These are phyloP conservation scores for Ceratorhiza oryzae-sativae DNA, from an alignment of 1,284 basidiomycete genomes.

Conservation along the genomic window DNA sequence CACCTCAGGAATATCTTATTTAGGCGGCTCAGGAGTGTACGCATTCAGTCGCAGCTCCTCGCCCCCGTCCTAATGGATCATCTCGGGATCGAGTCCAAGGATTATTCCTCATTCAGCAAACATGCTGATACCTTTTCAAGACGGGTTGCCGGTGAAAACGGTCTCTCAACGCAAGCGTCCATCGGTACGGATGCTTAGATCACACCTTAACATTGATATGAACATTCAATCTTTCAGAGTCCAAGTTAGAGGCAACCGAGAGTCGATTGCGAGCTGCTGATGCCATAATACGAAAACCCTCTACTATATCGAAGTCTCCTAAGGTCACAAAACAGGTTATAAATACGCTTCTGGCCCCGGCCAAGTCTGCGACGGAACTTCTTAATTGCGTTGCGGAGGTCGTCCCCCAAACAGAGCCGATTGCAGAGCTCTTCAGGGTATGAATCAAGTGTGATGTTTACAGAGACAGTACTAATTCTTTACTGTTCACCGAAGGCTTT, in stretches of 20 bases:
- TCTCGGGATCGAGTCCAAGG: slow-evolving; percentile 11
- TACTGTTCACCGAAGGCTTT: slow-evolving; percentile 1
- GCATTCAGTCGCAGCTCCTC: too few relatives aligned
- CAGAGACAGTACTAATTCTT: neutral
- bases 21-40: neutral
- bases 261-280: slow-evolving; percentile 17
- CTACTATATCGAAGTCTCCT: neutral
- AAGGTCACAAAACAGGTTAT: slow-evolving; percentile 33
- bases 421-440: slow-evolving; percentile 30
- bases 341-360: slow-evolving; percentile 18
- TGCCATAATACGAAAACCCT: slow-evolving; percentile 1
- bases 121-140: neutral
- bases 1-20: neutral
- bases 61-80: neutral
- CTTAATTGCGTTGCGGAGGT: neutral
- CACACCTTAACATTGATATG: neutral
- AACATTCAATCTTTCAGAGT: neutral
- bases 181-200: neutral
- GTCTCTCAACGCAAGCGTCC: neutral
- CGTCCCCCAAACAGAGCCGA: slow-evolving; percentile 23
- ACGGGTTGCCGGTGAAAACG: neutral
- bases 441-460: neutral
- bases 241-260: neutral
- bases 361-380: slow-evolving; percentile 16
- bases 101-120: slow-evolving; percentile 9